Evolutionary conservation across 805 yeast species (phyloP).

Genomic region (Sugiyamaella boreocaroliniensis): DNA sequence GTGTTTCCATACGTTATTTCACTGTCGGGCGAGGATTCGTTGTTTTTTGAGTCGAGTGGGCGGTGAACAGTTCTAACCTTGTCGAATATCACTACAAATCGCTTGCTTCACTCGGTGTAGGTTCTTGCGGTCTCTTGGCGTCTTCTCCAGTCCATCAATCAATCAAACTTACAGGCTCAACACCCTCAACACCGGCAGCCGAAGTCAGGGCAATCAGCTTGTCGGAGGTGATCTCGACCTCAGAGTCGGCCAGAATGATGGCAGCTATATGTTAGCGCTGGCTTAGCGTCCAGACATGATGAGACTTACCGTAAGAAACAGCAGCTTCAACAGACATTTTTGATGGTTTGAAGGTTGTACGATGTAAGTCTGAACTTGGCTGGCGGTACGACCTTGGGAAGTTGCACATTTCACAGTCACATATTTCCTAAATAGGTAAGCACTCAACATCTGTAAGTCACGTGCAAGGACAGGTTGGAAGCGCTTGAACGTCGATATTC

Average conservation of each 20-base stretch:
- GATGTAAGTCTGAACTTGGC: conserved; percentile 6
- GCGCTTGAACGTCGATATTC: no score
- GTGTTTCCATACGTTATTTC: no score
- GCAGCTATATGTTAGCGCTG: conserved; percentile 50
- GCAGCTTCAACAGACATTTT: conserved; percentile 52
- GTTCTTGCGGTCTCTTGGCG: background rate
- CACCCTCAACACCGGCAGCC: conserved; percentile 72
- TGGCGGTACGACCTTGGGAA: background rate
- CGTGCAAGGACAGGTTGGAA: no score
- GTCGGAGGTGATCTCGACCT: conserved; percentile 84
- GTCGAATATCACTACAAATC: no score
- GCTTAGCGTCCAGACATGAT: background rate
- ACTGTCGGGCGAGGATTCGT: no score
- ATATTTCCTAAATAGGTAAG: background rate
- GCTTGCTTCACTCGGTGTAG: no score
- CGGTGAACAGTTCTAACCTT: no score
- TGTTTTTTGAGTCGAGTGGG: no score
- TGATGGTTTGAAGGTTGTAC: background rate
- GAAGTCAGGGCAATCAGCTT: conserved; percentile 69
- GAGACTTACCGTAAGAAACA: conserved; percentile 59
- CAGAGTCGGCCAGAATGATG: conserved; percentile 95
- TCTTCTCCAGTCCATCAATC: background rate
- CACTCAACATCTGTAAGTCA: background rate
- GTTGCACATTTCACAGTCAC: background rate
- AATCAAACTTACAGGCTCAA: conserved; percentile 44